These are phyloP conservation scores for Evansstolkia leycettana DNA, from an alignment of 495 filamentous ascomycete species.

Conservation along the genomic window DNA sequence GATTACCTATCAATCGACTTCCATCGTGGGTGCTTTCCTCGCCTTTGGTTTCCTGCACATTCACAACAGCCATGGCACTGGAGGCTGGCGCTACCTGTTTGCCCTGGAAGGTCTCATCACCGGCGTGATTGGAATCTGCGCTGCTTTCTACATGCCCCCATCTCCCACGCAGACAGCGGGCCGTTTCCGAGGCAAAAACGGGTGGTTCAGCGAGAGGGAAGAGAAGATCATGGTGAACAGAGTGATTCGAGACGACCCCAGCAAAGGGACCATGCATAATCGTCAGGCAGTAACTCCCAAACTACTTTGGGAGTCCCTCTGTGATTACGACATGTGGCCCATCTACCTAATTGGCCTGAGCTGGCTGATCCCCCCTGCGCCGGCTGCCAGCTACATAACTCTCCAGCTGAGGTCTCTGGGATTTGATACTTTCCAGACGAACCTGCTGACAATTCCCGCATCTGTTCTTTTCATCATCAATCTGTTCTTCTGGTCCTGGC, in stretches of 20 bases:
- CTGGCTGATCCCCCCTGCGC: slow-evolving; percentile 40
- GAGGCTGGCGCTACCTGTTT: slow-evolving; percentile 68
- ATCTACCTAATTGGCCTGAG: slow-evolving; percentile 50
- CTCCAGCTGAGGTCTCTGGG: slow-evolving; percentile 45
- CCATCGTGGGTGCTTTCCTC: slow-evolving; percentile 55
- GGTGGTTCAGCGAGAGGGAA: slow-evolving; percentile 59
- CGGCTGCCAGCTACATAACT: slow-evolving; percentile 47
- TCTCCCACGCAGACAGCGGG: slow-evolving; percentile 60
- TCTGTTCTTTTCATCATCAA: slow-evolving; percentile 37
- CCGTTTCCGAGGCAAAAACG: slow-evolving; percentile 55
- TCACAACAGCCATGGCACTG: slow-evolving; percentile 39
- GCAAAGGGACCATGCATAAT: slow-evolving; percentile 55
- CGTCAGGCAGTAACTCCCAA: slow-evolving; percentile 34
- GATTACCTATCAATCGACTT: slow-evolving; percentile 53
- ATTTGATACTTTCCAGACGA: slow-evolving; percentile 56
- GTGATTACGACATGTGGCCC: slow-evolving; percentile 41
- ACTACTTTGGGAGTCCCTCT: slow-evolving; percentile 32
- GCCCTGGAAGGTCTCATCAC: slow-evolving; percentile 42
- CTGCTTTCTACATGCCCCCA: slow-evolving; percentile 57
- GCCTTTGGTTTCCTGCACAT: slow-evolving; percentile 65
- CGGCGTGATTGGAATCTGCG: slow-evolving; percentile 48
- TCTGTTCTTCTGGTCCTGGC: slow-evolving; percentile 34
- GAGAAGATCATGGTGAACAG: slow-evolving; percentile 62
- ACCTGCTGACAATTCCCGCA: slow-evolving; percentile 55
- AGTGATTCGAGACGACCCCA: slow-evolving; percentile 59